phyloP scores from a whole-genome alignment of 768 basidiomycete species.

The Lactarius tabidus region DNA sequence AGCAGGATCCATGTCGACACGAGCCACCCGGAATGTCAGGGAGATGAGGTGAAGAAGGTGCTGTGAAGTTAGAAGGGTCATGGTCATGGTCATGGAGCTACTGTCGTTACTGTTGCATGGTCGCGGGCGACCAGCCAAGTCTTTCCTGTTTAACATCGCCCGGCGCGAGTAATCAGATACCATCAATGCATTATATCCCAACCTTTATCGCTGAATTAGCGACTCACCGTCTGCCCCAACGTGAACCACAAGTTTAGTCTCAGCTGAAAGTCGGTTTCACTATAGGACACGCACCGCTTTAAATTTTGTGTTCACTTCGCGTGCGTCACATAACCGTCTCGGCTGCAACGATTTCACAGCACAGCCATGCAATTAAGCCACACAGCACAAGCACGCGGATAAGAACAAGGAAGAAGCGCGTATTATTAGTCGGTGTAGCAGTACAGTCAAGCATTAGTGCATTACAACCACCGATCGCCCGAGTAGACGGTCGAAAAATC shows the following conservation, averaged over 20 bases:
- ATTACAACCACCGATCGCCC: not conserved
- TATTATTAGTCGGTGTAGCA: not conserved
- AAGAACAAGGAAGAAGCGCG: not conserved
- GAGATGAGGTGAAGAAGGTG: not conserved
- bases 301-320: not conserved
- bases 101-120: not conserved
- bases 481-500: not conserved
- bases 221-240: not conserved
- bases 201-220: not conserved
- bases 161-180: not conserved
- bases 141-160: not conserved
- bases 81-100: not conserved
- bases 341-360: not conserved
- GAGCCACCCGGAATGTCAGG: conserved; percentile 1
- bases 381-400: not conserved
- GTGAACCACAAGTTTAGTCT: not conserved
- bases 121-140: not conserved
- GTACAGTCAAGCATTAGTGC: not conserved
- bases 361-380: not conserved
- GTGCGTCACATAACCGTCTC: not conserved
- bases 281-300: not conserved
- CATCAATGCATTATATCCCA: not conserved
- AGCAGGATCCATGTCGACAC: not conserved
- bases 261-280: not conserved
- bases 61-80: not conserved